phyloP scores from a whole-genome alignment of 495 filamentous ascomycete species.

The Penicillium coffeae region DNA sequence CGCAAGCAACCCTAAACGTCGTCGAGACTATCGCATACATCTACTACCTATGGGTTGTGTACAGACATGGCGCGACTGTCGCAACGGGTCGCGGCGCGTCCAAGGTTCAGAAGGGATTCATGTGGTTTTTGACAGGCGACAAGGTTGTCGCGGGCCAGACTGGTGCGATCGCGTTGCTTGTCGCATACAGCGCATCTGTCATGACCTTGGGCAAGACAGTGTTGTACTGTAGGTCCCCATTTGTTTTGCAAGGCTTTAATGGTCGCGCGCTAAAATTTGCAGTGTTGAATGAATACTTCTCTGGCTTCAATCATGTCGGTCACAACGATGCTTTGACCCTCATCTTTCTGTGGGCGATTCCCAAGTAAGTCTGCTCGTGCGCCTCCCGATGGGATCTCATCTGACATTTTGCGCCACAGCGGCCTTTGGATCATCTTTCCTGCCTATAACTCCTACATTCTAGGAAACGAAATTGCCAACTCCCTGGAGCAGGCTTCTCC shows the following conservation, averaged over 20 bases:
- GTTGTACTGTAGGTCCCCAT: constrained; percentile 66
- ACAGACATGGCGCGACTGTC: constrained; percentile 37
- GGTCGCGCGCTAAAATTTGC: constrained; percentile 4
- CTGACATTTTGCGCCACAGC: constrained; percentile 36
- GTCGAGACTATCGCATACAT: constrained; percentile 69
- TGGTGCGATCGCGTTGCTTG: constrained; percentile 61
- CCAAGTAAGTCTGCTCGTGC: constrained; percentile 60
- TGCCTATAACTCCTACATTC: constrained; percentile 62
- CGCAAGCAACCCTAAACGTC: constrained; percentile 70
- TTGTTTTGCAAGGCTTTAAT: neutral
- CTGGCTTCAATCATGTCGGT: constrained; percentile 72
- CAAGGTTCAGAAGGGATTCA: constrained; percentile 30
- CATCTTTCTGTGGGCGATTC: constrained; percentile 69
- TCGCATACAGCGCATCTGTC: constrained; percentile 64
- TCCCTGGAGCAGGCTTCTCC: constrained; percentile 54
- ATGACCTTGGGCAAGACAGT: constrained; percentile 88
- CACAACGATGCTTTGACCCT: constrained; percentile 62
- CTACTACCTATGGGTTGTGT: constrained; percentile 64
- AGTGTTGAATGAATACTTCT: constrained; percentile 77
- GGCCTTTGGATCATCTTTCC: constrained; percentile 77
- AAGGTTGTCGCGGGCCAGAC: constrained; percentile 53
- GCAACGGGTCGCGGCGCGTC: constrained; percentile 29
- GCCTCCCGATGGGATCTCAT: neutral
- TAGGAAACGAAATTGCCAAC: constrained; percentile 66
- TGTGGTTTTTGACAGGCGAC: constrained; percentile 44